Conservation (phyloP, 2,329 filamentous ascomycete genomes). For the Cytospora piceicola region DNA sequence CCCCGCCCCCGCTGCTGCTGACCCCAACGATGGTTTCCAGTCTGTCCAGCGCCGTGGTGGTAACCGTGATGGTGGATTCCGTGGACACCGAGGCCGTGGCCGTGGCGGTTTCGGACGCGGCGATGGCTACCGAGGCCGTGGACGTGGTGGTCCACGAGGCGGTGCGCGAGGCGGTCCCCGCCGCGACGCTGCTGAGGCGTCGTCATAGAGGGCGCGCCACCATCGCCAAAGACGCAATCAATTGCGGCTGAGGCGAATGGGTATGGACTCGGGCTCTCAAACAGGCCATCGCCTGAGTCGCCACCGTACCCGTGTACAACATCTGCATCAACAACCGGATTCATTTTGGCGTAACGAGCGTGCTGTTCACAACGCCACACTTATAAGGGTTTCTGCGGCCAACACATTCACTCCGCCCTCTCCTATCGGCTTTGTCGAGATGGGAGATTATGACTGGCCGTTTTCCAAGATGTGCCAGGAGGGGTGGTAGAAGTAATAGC, state of each 20-base stretch:
- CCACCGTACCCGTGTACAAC: slow-evolving; percentile 19
- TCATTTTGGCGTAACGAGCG: slow-evolving; percentile 21
- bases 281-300: neutral
- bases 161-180: slow-evolving; percentile 40
- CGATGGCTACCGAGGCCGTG: slow-evolving; percentile 43
- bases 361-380: slow-evolving; percentile 10
- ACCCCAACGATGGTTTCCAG: slow-evolving; percentile 70
- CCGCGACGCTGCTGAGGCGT: slow-evolving; percentile 38
- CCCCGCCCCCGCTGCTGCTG: slow-evolving; percentile 42
- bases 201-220: slow-evolving; percentile 23
- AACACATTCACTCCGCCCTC: slow-evolving; percentile 13
- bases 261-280: slow-evolving; percentile 2
- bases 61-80: slow-evolving; percentile 55
- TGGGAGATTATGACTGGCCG: slow-evolving; percentile 27
- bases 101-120: slow-evolving; percentile 54
- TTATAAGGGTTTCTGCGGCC: slow-evolving; percentile 13
- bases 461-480: slow-evolving; percentile 27
- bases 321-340: slow-evolving; percentile 21
- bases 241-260: slow-evolving; percentile 9
- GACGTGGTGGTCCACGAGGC: slow-evolving; percentile 44
- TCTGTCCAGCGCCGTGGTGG: slow-evolving; percentile 66
- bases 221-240: slow-evolving; percentile 11
- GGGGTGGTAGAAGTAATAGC: slow-evolving; percentile 17
- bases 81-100: slow-evolving; percentile 54
- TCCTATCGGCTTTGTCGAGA: slow-evolving; percentile 20